Conservation (phyloP, 441 rosid genomes). For the Pelargonium cotyledonis region DNA sequence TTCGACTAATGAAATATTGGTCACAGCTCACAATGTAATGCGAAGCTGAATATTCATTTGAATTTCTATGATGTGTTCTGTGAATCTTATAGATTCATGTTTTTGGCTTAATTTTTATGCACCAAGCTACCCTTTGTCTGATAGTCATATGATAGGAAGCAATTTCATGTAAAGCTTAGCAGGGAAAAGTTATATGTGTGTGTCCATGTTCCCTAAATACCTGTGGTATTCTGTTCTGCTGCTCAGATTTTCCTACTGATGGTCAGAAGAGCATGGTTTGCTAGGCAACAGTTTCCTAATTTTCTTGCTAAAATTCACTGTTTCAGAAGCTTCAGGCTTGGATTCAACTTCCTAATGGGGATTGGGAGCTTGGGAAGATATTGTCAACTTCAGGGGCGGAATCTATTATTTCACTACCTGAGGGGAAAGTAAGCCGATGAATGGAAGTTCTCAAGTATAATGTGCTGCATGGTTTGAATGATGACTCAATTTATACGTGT, state of each 20-base stretch:
- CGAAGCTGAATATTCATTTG: too few relatives aligned
- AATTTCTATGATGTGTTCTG: background rate
- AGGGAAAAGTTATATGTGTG: slow-evolving; percentile 5
- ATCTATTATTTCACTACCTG: slow-evolving; percentile 59
- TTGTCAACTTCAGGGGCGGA: slow-evolving; percentile 61
- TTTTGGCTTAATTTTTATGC: background rate
- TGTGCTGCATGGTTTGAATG: slow-evolving; percentile 16
- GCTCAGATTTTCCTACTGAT: background rate
- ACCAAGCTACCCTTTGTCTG: background rate
- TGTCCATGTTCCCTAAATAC: background rate
- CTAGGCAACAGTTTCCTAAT: slow-evolving; percentile 12
- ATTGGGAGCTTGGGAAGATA: slow-evolving; percentile 83
- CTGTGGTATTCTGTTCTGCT: slow-evolving; percentile 6
- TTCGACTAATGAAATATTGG: background rate
- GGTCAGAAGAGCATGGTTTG: slow-evolving; percentile 2
- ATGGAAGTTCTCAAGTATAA: slow-evolving; percentile 16
- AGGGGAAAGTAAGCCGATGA: slow-evolving; percentile 60
- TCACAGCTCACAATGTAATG: background rate
- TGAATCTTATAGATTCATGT: background rate
- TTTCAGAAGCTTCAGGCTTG: slow-evolving; percentile 80
- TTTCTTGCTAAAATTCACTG: slow-evolving; percentile 20
- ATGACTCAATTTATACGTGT: slow-evolving; percentile 19
- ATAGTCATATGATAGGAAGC: background rate
- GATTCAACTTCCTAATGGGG: slow-evolving; percentile 77
- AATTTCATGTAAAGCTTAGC: background rate